Evolutionary conservation across 176 grass and related monocot genomes (phyloP).

Genomic region (Oryza rufipogon): DNA sequence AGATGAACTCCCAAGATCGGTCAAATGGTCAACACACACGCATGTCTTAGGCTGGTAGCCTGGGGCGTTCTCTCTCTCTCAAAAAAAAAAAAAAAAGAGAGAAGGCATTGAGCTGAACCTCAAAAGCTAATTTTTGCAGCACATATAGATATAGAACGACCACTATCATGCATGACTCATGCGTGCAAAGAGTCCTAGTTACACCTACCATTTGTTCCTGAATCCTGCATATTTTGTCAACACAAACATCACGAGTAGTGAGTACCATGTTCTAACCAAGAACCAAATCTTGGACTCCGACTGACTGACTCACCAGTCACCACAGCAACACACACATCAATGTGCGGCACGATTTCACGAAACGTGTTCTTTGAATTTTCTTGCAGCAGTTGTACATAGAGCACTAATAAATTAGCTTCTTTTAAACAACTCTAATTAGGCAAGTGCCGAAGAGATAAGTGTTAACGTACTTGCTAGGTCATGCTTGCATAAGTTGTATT

Average conservation of each 20-base stretch:
- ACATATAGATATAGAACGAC: slow-evolving; percentile 15
- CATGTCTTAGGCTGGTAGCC: not conserved
- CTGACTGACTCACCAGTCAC: slow-evolving; percentile 10
- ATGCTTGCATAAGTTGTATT: not conserved
- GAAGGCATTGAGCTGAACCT: too few species aligned
- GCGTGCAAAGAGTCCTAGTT: not conserved
- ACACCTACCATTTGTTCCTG: slow-evolving; percentile 4
- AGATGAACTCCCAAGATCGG: not conserved
- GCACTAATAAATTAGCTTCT: not conserved
- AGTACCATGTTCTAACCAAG: not conserved
- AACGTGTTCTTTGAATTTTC: slow-evolving; percentile 1
- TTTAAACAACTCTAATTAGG: not conserved
- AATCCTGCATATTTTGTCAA: slow-evolving; percentile 12
- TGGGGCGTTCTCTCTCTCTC: not conserved
- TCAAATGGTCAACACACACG: not conserved
- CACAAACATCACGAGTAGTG: not conserved
- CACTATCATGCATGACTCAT: slow-evolving; percentile 26
- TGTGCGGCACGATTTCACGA: slow-evolving; percentile 34
- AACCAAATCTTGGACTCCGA: slow-evolving; percentile 40
- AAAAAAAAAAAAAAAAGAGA: too few species aligned
- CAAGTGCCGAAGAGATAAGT: not conserved
- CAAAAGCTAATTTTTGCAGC: slow-evolving; percentile 8
- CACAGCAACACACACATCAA: not conserved
- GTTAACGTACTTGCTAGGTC: not conserved
- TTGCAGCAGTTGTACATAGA: not conserved